Evolutionary conservation across 148 eudicot genomes (phyloP), one percentile per base, ranked within the genome.

Genomic region (Spergularia marina): DNA sequence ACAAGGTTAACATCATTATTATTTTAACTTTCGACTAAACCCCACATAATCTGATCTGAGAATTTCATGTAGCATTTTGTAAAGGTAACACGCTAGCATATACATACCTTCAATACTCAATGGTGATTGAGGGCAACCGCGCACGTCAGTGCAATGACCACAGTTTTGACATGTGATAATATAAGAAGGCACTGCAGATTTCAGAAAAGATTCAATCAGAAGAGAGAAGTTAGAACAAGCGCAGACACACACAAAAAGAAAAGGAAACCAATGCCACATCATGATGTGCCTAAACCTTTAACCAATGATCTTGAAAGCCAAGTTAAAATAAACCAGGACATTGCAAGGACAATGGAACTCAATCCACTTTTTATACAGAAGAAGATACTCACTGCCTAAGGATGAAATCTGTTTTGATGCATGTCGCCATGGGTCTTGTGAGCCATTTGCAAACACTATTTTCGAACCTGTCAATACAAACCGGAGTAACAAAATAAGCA

Each of bases 351-450:
- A 30, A 44, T 44, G 49, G 8, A 44, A 44, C 1, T 44, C 6
- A 44, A 44, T 44, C 49, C 49, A 44, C 71, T 36, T 12, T 30
- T 56, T 2, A 34, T 25, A 53, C 12, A 53, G 74, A 59, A 5
- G 57, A 53, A 74, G 47, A 51, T 68, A 95, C 97, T 84, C 80
- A 92, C 98, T 64, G 68, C 77, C 87, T 40, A 88, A 82, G 20
- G 99, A 91, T 76, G 99, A 85, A 20, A 79, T 88, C 81, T 89
- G 94, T 78, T 96, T 96, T 69, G 99, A 91, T 84, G 99, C 99
- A 89, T 82, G 99, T 59, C 91, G 91, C 99, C 99, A 96, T 7
- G 99, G 99, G 79, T 96, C 99, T 83, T 96, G 99, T 52, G 99
- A 96, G 81, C 99, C 99, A 88, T 96, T 96, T 30, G 99, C 84